A percentile compares a stretch with the other conserved stretches of the same genome.
These are phyloP conservation scores for Mycena sp. DNA, from an alignment of 1,284 basidiomycete genomes.

Conservation along the genomic window DNA sequence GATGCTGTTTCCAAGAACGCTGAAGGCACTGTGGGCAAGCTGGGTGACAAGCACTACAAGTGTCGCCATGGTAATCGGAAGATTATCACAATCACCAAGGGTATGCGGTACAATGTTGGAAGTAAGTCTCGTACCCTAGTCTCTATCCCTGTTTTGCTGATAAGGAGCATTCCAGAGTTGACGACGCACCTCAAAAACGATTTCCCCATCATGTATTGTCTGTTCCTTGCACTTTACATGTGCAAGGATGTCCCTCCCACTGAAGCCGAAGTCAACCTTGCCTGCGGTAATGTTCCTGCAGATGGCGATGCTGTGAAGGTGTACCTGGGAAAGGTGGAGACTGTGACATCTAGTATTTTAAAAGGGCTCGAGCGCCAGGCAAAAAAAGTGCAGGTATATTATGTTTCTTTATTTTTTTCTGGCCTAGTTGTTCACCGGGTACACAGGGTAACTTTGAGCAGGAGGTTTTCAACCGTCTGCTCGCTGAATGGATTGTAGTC, in stretches of 20 bases:
- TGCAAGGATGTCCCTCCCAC: too few relatives aligned
- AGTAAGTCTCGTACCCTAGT: constrained; percentile 18
- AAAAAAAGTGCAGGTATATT: background rate
- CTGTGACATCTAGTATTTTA: constrained; percentile 4
- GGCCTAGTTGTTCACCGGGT: background rate
- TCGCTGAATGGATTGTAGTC: constrained; percentile 26
- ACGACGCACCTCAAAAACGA: too few relatives aligned
- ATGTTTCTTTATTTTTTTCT: background rate
- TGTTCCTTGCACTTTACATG: too few relatives aligned
- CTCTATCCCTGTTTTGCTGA: background rate
- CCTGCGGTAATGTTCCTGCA: constrained; percentile 4
- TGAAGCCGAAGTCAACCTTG: too few relatives aligned
- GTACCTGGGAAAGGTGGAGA: constrained; percentile 11
- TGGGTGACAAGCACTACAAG: constrained; percentile 37
- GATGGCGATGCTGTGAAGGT: constrained; percentile 3
- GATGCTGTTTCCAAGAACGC: constrained; percentile 25
- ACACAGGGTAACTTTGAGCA: constrained; percentile 14
- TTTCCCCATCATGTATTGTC: too few relatives aligned
- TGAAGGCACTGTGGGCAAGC: background rate
- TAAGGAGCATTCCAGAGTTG: constrained; percentile 20
- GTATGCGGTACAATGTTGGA: constrained; percentile 31
- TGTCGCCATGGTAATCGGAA: too few relatives aligned
- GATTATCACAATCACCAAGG: constrained; percentile 33
- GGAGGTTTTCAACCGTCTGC: constrained; percentile 5
- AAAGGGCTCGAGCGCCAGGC: constrained; percentile 9